Evolutionary conservation across 139 green algal genomes (phyloP), one percentile per base, ranked within the genome.

Genomic region (Edaphochlamys debaryana): DNA sequence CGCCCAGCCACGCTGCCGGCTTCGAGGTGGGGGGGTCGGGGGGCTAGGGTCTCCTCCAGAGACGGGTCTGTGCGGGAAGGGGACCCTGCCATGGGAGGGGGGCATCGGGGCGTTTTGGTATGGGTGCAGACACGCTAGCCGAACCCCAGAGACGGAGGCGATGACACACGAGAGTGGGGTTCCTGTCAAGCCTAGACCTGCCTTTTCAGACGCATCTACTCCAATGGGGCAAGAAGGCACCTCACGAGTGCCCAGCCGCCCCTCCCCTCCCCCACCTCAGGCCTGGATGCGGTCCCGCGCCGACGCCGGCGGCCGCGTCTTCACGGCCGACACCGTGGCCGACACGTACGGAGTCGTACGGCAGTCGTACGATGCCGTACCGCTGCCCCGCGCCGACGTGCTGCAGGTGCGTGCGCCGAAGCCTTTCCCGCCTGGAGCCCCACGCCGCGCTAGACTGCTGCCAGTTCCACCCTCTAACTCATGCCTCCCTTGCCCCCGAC

Each of bases 281-380:
- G 73, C 73, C 15, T 80, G 73, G 73, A 40, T 80, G 73, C 73
- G 95, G 8, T 77, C 92, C 0, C 84, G 96, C 1, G 95, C 94
- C 22, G 69, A 87, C 0, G 52, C 50, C 0, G 86, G 70, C 29
- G 79, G 58, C 7, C 29, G 30, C 48, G 67, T 96, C 3, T 97
- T 93, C 87, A 96, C 92, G 34, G 83, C 88, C 22, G 95, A 98
- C 25, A 83, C 83, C 38, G 87, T 94, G 25, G 90, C 92, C 20
- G 88, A 91, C 42, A 82, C 93, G 79, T 97, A 92, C 88, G 95
- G 95, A 5, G 94, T 98, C n/a, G 87, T 89, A 0, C 93, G 93
- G 29, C 84, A 85, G 25, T 94, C 89, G 38, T 98, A 98, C 70
- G 88, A 95, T 6, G 42, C 86, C 8, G 92, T 98, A 6, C 79